Percentiles rank a stretch among this genome's conserved stretches.
These are phyloP conservation scores for Rhexocercosporidium sp. DNA, from an alignment of 2,329 filamentous ascomycete species.

Conservation along the genomic window DNA sequence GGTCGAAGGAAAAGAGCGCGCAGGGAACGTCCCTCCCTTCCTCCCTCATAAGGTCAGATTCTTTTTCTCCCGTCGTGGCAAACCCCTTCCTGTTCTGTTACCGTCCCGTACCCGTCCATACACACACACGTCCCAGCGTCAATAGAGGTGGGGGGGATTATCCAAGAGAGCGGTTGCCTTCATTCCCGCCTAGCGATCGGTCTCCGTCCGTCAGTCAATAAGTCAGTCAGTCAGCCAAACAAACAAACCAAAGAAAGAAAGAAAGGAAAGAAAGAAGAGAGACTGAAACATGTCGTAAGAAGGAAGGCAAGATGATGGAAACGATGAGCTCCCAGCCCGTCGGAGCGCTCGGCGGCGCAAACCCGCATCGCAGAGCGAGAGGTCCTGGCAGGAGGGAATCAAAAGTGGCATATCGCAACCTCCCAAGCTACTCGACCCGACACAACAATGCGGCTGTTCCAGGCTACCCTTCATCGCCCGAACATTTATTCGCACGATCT, in stretches of 20 bases:
- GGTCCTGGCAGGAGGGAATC: constrained; percentile 28
- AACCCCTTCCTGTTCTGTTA: not conserved
- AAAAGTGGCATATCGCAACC: constrained; percentile 30
- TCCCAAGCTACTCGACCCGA: constrained; percentile 17
- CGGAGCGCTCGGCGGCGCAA: constrained; percentile 15
- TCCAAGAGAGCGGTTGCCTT: not conserved
- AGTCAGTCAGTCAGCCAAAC: not conserved
- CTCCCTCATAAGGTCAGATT: not conserved
- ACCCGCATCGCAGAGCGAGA: constrained; percentile 20
- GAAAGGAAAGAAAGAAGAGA: not conserved
- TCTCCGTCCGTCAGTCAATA: too few relatives aligned
- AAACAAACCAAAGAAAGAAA: not conserved
- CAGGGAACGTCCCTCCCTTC: not conserved
- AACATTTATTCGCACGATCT: constrained; percentile 2
- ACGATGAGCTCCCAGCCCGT: constrained; percentile 18
- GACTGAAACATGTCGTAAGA: not conserved
- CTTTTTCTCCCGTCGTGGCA: not conserved
- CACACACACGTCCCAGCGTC: not conserved
- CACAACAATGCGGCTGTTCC: not conserved
- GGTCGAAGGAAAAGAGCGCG: not conserved
- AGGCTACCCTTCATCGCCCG: constrained; percentile 21
- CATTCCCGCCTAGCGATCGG: not conserved
- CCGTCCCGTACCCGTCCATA: not conserved
- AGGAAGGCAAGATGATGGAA: constrained; percentile 21
- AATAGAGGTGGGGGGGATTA: not conserved